Evolutionary conservation across 768 basidiomycete species (phyloP), one percentile per base, ranked within the genome.

Genomic region (Nevesoporus exiguus): DNA sequence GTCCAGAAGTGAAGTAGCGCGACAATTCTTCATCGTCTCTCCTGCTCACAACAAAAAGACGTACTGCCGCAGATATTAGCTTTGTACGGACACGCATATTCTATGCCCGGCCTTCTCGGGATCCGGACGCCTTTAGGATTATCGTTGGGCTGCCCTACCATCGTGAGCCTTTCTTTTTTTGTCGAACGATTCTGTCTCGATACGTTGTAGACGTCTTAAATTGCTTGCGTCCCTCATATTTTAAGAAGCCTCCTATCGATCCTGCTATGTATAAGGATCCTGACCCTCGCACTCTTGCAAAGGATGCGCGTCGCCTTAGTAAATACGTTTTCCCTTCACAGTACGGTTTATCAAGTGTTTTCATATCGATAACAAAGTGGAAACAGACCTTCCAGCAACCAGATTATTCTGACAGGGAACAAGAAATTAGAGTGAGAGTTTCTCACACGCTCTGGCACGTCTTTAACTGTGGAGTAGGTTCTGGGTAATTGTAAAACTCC

Each of bases 281-380:
- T 1, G 80, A 83, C 56, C 72, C 74, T 24, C 73, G 71, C 9
- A 64, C 72, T 54, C 79, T 80, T 59, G 75, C 73, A 41, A 76
- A 76, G 36, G 68, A 81, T 36, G 78, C 80, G 0, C 78, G 87
- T 37, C 84, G 84, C 57, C 70, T 93, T 1, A 77, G 87, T 31
- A 94, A 93, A 71, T 87, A 93, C 62, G 74, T 98, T 2, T 96
- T 98, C 62, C 85, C 93, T 9, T 77, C 85, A 37, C 89, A 93
- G 61, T 92, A 85, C 62, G 79, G 80, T 0, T 65, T 97, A 1
- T 64, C 75, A 5, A 88, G 74, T 59, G 77, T 85, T 2, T 94
- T 93, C 56, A 47, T 55, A 5, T 36, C 48, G 13, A 51, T 62
- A 42, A 56, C 55, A 44, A 63, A 52, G 22, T 58, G 56, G 17